A percentile compares a stretch with the other conserved stretches of the same genome.
phyloP scores from a whole-genome alignment of 805 yeast genomes.

The Teunomyces gatunensis region DNA sequence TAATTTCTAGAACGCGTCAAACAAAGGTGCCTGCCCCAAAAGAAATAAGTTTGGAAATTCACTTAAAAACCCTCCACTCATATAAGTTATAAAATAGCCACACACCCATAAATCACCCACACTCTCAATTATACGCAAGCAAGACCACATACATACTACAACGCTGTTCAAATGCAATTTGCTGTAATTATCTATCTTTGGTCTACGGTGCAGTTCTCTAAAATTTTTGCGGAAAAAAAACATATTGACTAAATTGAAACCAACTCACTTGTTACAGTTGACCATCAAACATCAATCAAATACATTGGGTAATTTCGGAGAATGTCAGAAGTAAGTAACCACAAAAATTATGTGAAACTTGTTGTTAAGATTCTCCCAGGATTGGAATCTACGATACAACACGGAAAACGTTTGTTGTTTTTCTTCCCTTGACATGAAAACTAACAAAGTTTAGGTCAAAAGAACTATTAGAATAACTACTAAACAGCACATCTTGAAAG shows the following conservation, averaged over 20 bases:
- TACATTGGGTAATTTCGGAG: not conserved
- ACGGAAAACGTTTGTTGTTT: not conserved
- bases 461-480: slow-evolving; percentile 88
- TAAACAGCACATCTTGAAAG: slow-evolving; percentile 76
- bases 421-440: not conserved
- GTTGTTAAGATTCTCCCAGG: not conserved
- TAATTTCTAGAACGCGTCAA: no score
- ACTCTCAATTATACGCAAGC: no score
- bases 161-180: not conserved
- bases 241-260: not conserved
- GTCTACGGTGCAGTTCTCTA: slow-evolving; percentile 2
- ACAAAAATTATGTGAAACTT: not conserved
- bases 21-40: no score
- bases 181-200: not conserved
- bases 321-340: slow-evolving; percentile 7
- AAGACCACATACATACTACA: not conserved
- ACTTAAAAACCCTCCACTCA: no score
- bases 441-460: slow-evolving; percentile 47
- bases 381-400: not conserved
- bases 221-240: slow-evolving; percentile 2
- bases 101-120: no score
- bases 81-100: no score
- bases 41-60: no score
- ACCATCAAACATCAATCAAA: not conserved
- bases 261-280: slow-evolving; percentile 1